Evolutionary conservation across 305 asterid species (phyloP).

Genomic region (Rubia tinctorum): DNA sequence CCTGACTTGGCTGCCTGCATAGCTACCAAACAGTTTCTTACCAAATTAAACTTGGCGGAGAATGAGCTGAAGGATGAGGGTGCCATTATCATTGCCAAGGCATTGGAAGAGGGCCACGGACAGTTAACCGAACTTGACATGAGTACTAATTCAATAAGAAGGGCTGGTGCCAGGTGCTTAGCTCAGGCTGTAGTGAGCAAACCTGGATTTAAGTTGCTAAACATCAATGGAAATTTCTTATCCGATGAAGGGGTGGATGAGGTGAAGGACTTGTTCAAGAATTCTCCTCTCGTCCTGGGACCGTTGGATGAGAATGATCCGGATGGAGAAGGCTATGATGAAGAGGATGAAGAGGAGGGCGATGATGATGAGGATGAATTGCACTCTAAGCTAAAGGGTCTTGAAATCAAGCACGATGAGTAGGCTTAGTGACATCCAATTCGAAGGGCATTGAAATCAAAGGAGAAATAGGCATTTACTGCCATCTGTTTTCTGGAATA

Average conservation of each 20-base stretch:
- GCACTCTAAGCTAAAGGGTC: conserved; percentile 75
- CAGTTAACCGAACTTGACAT: conserved; percentile 73
- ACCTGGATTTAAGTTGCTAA: conserved; percentile 57
- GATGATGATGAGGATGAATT: conserved; percentile 51
- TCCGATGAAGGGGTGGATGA: conserved; percentile 97
- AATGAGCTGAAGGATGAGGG: conserved; percentile 94
- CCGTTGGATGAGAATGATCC: conserved; percentile 96
- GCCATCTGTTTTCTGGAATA: not conserved
- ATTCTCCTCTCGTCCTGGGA: conserved; percentile 53
- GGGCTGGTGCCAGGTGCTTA: conserved; percentile 90
- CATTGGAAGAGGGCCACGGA: conserved; percentile 78
- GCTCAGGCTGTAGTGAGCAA: conserved; percentile 70
- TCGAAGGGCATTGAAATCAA: conserved; percentile 72
- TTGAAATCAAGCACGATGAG: conserved; percentile 69
- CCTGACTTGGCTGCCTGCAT: conserved; percentile 71
- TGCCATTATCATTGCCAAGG: conserved; percentile 77
- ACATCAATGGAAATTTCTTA: conserved; percentile 80
- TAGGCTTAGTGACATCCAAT: conserved; percentile 46
- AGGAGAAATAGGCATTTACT: conserved; percentile 31
- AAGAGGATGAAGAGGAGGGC: conserved; percentile 50
- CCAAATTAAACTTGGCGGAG: conserved; percentile 63
- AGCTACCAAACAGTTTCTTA: conserved; percentile 64
- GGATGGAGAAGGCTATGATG: conserved; percentile 82
- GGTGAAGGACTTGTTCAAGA: conserved; percentile 71
- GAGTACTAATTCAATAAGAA: conserved; percentile 65